Evolutionary conservation across 2,329 filamentous ascomycete genomes (phyloP), one percentile per base, ranked within the genome.

Genomic region (Fusarium lateritium): DNA sequence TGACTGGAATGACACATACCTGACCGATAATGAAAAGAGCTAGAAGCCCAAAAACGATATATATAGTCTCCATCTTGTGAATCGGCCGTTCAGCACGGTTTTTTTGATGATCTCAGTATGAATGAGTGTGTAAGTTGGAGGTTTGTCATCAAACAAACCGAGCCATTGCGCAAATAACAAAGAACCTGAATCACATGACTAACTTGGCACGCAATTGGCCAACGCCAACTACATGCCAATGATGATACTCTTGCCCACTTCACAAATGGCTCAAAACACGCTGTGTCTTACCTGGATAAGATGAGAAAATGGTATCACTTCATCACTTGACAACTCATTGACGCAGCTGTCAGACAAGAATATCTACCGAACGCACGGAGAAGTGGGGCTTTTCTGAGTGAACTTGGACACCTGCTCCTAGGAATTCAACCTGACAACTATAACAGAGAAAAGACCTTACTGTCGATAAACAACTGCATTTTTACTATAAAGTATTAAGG

Each of bases 31-130:
- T 44, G 13, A 73, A 65, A 9, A 73, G 26, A 13, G 56, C 56
- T 36, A 72, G n/a, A 28, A 72, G 19, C 9, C 64, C 70, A 11
- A 72, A 17, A 17, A 72, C 42, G 11, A 72, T 69, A 33, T 73
- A 71, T 42, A 67, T 60, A 4, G 56, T 73, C 28, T 73, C 67
- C 67, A 72, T 73, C 26, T 45, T 50, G 2, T 40, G n/a, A 13
- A 38, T 15, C 26, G 19, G 8, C 33, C 8, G 15, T 19, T 19
- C 17, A 11, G 8, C 19, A 9, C 5, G 34, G 24, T 11, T 15
- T 24, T 7, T 24, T 11, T 15, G 21, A 36, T 34, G 28, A 31
- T 11, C 10, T 31, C 11, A 19, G 26, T 15, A 4, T 42, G 21
- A 24, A 28, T 39, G 34, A 51, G 19, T 22, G 34, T 54, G 38